Base-by-base conservation (phyloP, 2,329 filamentous ascomycete genomes). In the Colletotrichum coccodes region DNA sequence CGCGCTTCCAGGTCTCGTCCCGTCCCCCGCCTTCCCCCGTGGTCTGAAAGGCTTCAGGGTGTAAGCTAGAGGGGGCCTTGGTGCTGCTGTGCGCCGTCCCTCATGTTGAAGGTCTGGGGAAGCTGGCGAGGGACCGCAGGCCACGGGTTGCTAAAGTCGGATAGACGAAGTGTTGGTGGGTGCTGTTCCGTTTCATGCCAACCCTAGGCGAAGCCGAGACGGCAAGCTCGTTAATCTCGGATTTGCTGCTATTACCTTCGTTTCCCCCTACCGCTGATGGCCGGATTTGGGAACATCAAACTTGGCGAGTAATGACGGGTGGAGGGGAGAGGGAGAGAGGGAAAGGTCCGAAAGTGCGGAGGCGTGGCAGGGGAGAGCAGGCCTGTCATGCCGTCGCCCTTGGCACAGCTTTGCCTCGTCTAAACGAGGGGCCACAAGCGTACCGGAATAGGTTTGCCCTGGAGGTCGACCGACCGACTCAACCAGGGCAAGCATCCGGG, bases 111-210 rank as follows among this genome's bases (percentile, higher is more conserved):
- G 5, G n/a, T 34, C 18, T n/a, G 18, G 18, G 47, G 28, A 52
- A 36, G 6, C 14, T 38, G 52, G 32, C 21, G 32, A 54, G 52
- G 52, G 32, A 38, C n/a, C 52, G 32, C 34, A 12, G 52, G 11
- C n/a, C 26, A 54, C 11, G 6, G 12, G 54, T 38, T 60, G 36
- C 62, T 64, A 46, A 60, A 53, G 46, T 58, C 46, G 38, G 62
- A 65, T 46, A 36, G 46, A 28, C 23, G 62, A 52, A 34, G 42
- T 26, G n/a, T 46, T 16, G 50, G 42, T 34, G 28, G 34, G 53
- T 14, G 32, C 32, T 18, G 16, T 42, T 18, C 34, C 32, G 62
- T 65, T 65, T 53, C 62, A 53, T 47, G 56, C 28, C 49, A 52
- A 32, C 18, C 21, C 23, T 46, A 21, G 16, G 54, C 28, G 54